Percentiles rank a stretch among this genome's conserved stretches.
phyloP scores from a whole-genome alignment of 805 yeast genomes.

The Yarrowia deformans region DNA sequence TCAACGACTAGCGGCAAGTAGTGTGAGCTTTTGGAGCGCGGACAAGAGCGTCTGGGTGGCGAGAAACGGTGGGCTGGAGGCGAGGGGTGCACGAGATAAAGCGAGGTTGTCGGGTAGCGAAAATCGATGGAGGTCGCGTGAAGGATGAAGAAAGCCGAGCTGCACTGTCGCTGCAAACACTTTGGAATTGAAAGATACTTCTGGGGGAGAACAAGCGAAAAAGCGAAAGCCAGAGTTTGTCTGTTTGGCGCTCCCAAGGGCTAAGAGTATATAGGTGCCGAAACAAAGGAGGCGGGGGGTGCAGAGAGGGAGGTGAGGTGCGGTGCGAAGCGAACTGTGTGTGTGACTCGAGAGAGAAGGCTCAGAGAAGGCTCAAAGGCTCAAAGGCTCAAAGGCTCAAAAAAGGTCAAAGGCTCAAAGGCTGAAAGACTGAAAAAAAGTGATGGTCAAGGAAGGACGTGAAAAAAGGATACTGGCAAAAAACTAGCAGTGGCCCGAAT shows the following conservation, averaged over 20 bases:
- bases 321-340: too few species aligned
- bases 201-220: slow-evolving; percentile 19
- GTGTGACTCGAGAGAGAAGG: too few species aligned
- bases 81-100: too few species aligned
- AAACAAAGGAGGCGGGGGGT: slow-evolving; percentile 1
- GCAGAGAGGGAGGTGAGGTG: not conserved
- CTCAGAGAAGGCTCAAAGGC: too few species aligned
- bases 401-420: too few species aligned
- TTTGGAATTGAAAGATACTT: slow-evolving; percentile 1
- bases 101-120: not conserved
- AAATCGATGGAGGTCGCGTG: slow-evolving; percentile 10
- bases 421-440: too few species aligned
- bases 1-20: too few species aligned
- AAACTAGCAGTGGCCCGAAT: too few species aligned
- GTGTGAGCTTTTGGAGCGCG: too few species aligned
- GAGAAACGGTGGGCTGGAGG: not conserved
- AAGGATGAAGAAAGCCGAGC: slow-evolving; percentile 23
- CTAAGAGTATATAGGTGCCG: not conserved
- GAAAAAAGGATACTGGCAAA: too few species aligned
- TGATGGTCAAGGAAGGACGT: too few species aligned
- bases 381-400: too few species aligned
- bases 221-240: slow-evolving; percentile 18
- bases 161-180: slow-evolving; percentile 18
- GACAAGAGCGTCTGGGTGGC: not conserved
- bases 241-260: slow-evolving; percentile 8